phyloP scores from a whole-genome alignment of 257 asterid genomes.

The Agastache rugosa region DNA sequence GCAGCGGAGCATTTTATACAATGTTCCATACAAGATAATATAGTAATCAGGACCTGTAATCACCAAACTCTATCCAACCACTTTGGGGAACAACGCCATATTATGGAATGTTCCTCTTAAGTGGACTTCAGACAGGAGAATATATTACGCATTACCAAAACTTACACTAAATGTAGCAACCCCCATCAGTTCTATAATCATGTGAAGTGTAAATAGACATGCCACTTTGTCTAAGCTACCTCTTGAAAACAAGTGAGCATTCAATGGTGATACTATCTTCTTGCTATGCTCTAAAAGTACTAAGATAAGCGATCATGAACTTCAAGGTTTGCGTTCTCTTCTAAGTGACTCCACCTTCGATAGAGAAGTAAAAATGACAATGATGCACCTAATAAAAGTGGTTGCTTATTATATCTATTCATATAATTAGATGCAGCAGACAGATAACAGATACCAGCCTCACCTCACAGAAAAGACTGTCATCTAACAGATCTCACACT shows the following conservation, averaged over 20 bases:
- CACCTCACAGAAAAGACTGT: not conserved
- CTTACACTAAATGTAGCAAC: not conserved
- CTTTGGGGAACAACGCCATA: not conserved
- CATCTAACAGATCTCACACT: constrained; percentile 12
- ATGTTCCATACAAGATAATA: not conserved
- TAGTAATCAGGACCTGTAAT: not conserved
- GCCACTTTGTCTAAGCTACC: not conserved
- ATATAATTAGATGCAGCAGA: constrained; percentile 1
- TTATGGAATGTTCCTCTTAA: not conserved
- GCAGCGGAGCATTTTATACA: constrained; percentile 11
- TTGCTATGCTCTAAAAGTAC: not conserved
- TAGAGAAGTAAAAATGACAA: not conserved
- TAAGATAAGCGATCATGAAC: not conserved
- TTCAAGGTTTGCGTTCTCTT: constrained; percentile 5
- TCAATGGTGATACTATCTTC: not conserved
- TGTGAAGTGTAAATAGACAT: not conserved
- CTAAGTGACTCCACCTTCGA: not conserved
- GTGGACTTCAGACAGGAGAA: constrained; percentile 23
- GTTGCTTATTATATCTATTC: not conserved
- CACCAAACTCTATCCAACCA: constrained; percentile 10
- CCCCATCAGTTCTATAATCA: not conserved
- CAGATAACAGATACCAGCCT: constrained; percentile 2
- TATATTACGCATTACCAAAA: not conserved
- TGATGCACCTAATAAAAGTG: not conserved
- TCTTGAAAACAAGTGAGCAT: constrained; percentile 7